Conservation (phyloP, 441 rosid species). For the Omphalea diandra region DNA sequence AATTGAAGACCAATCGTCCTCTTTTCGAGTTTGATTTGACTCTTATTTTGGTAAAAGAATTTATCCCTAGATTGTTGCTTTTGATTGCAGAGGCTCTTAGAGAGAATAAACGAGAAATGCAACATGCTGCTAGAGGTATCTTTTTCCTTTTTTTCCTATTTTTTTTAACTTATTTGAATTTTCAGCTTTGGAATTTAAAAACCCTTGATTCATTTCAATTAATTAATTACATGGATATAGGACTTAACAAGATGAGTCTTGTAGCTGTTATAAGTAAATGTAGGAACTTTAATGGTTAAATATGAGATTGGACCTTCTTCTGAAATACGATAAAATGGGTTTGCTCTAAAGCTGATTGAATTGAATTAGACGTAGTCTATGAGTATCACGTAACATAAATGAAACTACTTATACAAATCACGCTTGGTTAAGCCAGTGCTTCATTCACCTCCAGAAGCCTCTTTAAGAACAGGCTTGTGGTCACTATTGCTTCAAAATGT, state of each 20-base stretch:
- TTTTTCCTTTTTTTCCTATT: too few species aligned
- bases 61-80: conserved; percentile 15
- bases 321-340: background rate
- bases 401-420: background rate
- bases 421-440: too few species aligned
- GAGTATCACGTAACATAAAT: too few species aligned
- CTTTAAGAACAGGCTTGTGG: too few species aligned
- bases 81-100: conserved; percentile 76
- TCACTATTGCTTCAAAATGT: too few species aligned
- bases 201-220: too few species aligned
- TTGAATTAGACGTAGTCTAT: background rate
- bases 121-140: conserved; percentile 87
- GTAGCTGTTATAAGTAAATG: too few species aligned
- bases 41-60: conserved; percentile 6
- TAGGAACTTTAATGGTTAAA: too few species aligned
- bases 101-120: conserved; percentile 88
- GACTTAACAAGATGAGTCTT: too few species aligned
- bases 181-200: background rate
- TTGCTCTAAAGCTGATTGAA: background rate
- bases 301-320: background rate
- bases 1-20: too few species aligned
- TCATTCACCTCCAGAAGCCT: too few species aligned
- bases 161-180: background rate
- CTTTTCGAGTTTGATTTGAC: background rate
- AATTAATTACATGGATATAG: too few species aligned